Conservation (phyloP, 148 eudicot genomes). For the Rhododendron molle region DNA sequence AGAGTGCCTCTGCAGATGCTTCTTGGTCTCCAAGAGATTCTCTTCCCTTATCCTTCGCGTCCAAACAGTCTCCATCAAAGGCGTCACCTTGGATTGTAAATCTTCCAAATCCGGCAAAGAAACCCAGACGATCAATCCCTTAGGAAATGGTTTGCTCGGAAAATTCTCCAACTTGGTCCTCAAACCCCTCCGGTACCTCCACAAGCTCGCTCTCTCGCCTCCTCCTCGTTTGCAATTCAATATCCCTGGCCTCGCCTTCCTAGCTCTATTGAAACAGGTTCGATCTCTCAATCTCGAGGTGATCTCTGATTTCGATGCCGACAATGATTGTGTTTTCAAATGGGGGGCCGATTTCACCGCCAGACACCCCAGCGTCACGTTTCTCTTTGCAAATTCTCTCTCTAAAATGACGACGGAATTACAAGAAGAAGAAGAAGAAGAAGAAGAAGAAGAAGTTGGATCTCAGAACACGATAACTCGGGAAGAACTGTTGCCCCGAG, state of each 20-base stretch:
- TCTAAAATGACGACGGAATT: not conserved
- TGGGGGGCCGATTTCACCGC: not conserved
- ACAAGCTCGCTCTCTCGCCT: not conserved
- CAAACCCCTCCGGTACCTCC: not conserved
- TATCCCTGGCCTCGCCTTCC: not conserved
- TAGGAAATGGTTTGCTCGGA: not conserved
- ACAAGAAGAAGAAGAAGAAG: not conserved
- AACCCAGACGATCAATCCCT: not conserved
- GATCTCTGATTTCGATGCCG: not conserved
- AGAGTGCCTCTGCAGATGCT: not conserved
- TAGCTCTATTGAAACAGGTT: not conserved
- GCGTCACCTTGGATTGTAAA: not conserved
- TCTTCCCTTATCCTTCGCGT: not conserved
- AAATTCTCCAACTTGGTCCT: not conserved
- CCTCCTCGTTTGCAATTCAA: not conserved
- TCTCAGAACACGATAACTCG: not conserved
- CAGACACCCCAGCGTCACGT: not conserved
- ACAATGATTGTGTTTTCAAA: not conserved
- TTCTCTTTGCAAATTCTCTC: not conserved
- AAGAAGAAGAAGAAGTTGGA: not conserved
- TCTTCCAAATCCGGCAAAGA: not conserved
- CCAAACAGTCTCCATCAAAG: not conserved
- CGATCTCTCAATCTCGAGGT: not conserved
- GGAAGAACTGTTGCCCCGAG: not conserved
- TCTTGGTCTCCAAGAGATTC: not conserved